Evolutionary conservation across 1,284 basidiomycete species (phyloP), one percentile per base, ranked within the genome.

Genomic region (Ceratobasidium sp.): DNA sequence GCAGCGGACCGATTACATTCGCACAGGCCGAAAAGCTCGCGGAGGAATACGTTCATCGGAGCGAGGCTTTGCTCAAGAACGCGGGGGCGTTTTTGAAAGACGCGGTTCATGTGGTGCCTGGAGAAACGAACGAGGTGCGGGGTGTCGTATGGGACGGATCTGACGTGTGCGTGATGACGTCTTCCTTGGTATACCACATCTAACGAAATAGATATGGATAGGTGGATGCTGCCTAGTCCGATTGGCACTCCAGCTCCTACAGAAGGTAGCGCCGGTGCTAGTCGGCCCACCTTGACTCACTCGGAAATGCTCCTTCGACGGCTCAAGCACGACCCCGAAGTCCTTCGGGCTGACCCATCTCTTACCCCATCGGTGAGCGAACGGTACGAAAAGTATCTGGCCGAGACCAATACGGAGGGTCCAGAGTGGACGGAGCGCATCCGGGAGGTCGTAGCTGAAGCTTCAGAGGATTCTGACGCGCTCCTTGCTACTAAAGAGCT

Each of bases 101-200:
- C 67, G 95, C 95, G 13, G 94, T 98, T 80, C 94, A 94, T 82
- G 91, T 98, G 68, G 87, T 98, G 9, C 96, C 96, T 0, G 95
- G 95, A 0, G 91, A 92, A 56, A 79, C 81, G 2, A 81, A 82
- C 8, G 83, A 86, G 8, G 37, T n/a, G 8, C 61, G 52, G 9
- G 88, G 87, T 1, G 81, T 92, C 46, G 82, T 90, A 62, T 95
- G 93, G 92, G 93, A 95, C 82, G 94, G 93, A 0, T 85, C 90
- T n/a, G 93, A 95, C 81, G 88, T 95, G 81, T 95, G 94, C 29
- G 71, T 56, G 37, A 19, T 17, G 13, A 1, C 15, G 19, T 89
- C 80, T 91, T 61, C 90, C 91, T 46, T 86, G 85, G 76, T n/a
- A 5, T 19, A 49, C 82, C 82, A 80, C 82, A 64, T 80, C 67